Evolutionary conservation across 257 asterid species (phyloP), one percentile per base, ranked within the genome.

Genomic region (Primulina tabacum): DNA sequence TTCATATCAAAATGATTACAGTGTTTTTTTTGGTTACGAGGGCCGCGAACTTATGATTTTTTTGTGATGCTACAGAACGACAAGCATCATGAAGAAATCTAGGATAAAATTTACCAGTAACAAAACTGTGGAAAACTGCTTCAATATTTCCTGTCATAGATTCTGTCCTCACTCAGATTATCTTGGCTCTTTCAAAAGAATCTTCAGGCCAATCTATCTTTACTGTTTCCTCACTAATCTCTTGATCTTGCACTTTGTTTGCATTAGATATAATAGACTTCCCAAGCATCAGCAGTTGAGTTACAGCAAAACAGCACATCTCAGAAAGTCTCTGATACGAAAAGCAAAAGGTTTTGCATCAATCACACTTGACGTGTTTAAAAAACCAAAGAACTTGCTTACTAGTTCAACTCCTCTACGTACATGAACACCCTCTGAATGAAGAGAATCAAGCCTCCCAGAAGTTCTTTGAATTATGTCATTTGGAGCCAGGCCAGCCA

Each of bases 351-450:
- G 60, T 65, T 71, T 53, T 70, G 66, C 43, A 56, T 77, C 65
- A 60, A 26, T 58, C 72, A 38, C 26, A 43, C 55, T 43, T 3
- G 55, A 55, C 55, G 14, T 43, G 55, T 43, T 43, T 12, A 43
- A 43, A 14, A 14, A 11, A 3, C 12, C 53, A 12, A 50, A 32
- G 43, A 64, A 65, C 5, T 26, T 59, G 34, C 40, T 68, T 67
- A 58, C 60, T 69, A 65, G 7, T 73, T 9, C 12, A 70, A 73
- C 62, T 70, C 56, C 67, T 69, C 60, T 68, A 65, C 96, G 60
- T 89, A 94, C 99, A 81, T 94, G 99, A 78, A 94, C 89, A 71
- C 99, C 96, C 90, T 94, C 99, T 66, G 97, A 91, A 77, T 94
- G 97, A 81, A 94, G 95, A 79, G 90, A 74, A 74, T 90, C 99